Percentiles rank a stretch among this genome's conserved stretches.
Evolutionary conservation across 257 asterid genomes (phyloP).

Genomic region (Osmanthus fragrans): DNA sequence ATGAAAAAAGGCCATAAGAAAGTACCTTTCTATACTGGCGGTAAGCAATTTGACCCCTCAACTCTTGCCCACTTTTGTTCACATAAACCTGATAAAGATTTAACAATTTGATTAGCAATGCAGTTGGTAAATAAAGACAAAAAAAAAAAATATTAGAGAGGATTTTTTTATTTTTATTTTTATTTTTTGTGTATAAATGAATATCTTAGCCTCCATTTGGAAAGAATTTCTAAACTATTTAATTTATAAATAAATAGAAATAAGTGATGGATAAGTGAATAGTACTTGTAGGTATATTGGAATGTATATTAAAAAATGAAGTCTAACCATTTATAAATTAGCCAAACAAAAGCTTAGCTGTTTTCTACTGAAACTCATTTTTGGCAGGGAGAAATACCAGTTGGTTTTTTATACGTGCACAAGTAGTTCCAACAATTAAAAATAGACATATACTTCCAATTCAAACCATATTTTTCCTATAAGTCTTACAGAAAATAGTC

Average conservation of each 20-base stretch:
- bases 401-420: neutral
- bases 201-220: neutral
- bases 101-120: conserved; percentile 8
- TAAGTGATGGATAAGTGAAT: no score
- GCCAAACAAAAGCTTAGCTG: no score
- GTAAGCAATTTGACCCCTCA: conserved; percentile 76
- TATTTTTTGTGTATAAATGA: neutral
- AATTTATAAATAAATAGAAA: no score
- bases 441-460: neutral
- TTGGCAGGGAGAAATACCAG: neutral
- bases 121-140: neutral
- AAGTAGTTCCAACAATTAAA: neutral
- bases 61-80: conserved; percentile 67
- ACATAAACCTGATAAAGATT: conserved; percentile 71
- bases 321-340: no score
- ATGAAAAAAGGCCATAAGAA: conserved; percentile 9
- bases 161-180: neutral
- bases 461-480: neutral
- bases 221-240: no score
- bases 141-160: neutral
- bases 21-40: conserved; percentile 66
- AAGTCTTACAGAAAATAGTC: neutral
- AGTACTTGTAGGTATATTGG: no score
- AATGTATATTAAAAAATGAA: no score
- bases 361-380: neutral